Evolutionary conservation across 305 asterid genomes (phyloP).

Genomic region (Ajuga reptans): DNA sequence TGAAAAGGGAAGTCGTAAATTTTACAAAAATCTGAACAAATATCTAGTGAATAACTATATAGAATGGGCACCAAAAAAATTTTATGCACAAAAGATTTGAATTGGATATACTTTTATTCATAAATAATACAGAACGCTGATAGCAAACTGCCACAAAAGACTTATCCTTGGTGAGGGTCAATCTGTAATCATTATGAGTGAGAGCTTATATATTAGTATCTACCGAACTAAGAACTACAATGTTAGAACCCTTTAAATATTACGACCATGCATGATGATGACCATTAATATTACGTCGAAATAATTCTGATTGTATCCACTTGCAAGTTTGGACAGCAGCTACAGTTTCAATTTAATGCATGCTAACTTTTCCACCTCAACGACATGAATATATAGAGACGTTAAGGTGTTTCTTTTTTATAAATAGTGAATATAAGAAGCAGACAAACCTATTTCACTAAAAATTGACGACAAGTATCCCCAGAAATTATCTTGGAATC

Average conservation of each 20-base stretch:
- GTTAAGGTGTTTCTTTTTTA: background rate
- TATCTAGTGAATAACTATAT: background rate
- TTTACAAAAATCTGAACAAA: background rate
- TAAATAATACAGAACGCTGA: slow-evolving; percentile 1
- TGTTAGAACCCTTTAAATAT: background rate
- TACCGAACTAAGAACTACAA: background rate
- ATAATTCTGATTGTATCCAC: background rate
- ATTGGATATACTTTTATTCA: background rate
- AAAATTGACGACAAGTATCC: slow-evolving; percentile 44
- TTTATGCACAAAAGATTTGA: background rate
- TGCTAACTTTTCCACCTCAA: background rate
- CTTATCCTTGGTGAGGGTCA: slow-evolving; percentile 6
- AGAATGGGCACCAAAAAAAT: background rate
- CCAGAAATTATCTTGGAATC: slow-evolving; percentile 53
- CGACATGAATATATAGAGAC: background rate
- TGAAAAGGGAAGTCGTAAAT: background rate
- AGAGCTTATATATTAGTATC: background rate
- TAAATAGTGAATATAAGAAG: slow-evolving; percentile 1
- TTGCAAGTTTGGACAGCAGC: background rate
- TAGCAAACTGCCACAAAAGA: background rate
- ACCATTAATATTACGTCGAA: background rate
- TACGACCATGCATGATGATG: background rate
- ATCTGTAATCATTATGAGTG: background rate
- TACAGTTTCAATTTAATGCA: background rate
- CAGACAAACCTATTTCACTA: slow-evolving; percentile 56